phyloP scores from a whole-genome alignment of 1,284 basidiomycete genomes.

The Melanopsichium pennsylvanicum region DNA sequence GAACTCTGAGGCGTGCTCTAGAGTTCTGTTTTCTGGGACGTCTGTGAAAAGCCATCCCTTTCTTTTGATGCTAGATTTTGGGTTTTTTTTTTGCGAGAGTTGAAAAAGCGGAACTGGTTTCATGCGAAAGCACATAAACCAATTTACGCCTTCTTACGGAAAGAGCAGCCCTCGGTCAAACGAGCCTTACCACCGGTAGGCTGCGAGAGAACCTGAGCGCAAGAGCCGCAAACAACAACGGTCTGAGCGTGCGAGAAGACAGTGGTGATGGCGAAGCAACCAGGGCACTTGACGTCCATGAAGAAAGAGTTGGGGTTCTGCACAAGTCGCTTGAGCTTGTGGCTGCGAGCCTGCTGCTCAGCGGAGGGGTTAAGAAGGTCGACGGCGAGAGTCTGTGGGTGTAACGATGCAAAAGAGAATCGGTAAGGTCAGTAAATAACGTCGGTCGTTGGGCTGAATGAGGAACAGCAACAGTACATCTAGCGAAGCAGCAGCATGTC shows the following conservation, averaged over 20 bases:
- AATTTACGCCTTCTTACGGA: slow-evolving; percentile 61
- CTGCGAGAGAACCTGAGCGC: slow-evolving; percentile 94
- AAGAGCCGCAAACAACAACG: slow-evolving; percentile 89
- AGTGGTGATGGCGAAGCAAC: slow-evolving; percentile 92
- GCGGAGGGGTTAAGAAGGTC: slow-evolving; percentile 96
- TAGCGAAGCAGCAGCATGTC: slow-evolving; percentile 4
- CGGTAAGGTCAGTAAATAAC: not conserved
- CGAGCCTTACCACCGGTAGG: slow-evolving; percentile 98
- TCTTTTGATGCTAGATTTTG: slow-evolving; percentile 16
- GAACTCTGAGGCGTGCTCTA: not conserved
- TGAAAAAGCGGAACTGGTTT: not conserved
- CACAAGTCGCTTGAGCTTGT: slow-evolving; percentile 99
- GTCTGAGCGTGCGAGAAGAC: slow-evolving; percentile 96
- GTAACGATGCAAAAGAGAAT: not conserved
- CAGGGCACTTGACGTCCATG: slow-evolving; percentile 99
- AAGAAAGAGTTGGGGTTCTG: slow-evolving; percentile 83
- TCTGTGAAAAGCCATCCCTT: slow-evolving; percentile 12
- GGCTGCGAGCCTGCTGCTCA: slow-evolving; percentile 75
- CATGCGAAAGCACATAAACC: not conserved
- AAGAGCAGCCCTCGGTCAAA: slow-evolving; percentile 80
- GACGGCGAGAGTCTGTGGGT: slow-evolving; percentile 96
- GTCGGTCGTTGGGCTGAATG: not conserved
- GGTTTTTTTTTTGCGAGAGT: slow-evolving; percentile 1
- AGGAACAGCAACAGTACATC: not conserved
- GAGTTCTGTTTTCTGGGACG: slow-evolving; percentile 7